Percentiles rank a stretch among this genome's conserved stretches.
Conservation (phyloP, 208 protist genomes). For the Giardia muris region DNA sequence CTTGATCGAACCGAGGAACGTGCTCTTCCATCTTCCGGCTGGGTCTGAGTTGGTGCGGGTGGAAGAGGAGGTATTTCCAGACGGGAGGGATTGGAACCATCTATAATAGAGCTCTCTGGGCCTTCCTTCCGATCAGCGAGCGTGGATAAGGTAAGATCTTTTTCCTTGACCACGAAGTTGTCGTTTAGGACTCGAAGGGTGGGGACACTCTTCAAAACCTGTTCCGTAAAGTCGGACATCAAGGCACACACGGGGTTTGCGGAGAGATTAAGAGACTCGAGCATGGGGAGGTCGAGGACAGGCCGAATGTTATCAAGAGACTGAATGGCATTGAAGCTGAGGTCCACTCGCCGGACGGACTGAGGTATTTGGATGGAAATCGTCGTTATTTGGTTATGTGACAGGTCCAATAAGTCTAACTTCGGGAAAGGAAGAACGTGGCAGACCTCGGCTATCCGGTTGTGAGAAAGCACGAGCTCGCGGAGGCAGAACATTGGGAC, state of each 20-base stretch:
- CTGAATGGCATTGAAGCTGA: background rate
- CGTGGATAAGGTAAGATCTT: no score
- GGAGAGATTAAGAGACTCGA: background rate
- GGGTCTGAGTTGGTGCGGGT: no score
- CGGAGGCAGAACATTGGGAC: background rate
- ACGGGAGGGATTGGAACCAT: no score
- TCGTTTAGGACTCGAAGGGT: no score
- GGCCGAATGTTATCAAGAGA: background rate
- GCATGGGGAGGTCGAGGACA: background rate
- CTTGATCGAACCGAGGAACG: no score
- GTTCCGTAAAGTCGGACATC: no score
- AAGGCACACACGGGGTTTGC: background rate
- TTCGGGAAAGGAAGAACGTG: conserved; percentile 15
- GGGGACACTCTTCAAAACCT: no score
- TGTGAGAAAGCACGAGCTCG: background rate
- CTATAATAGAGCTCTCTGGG: no score
- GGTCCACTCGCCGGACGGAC: background rate
- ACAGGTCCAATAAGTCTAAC: background rate
- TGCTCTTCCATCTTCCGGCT: no score
- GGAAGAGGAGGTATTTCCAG: no score
- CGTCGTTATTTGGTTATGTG: background rate
- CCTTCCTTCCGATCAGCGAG: no score
- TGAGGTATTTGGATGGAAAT: background rate
- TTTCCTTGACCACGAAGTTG: no score
- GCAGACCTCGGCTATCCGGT: background rate